A percentile compares a stretch with the other conserved stretches of the same genome.
Evolutionary conservation across 306 rosid species (phyloP).

Genomic region (Quercus dentata): DNA sequence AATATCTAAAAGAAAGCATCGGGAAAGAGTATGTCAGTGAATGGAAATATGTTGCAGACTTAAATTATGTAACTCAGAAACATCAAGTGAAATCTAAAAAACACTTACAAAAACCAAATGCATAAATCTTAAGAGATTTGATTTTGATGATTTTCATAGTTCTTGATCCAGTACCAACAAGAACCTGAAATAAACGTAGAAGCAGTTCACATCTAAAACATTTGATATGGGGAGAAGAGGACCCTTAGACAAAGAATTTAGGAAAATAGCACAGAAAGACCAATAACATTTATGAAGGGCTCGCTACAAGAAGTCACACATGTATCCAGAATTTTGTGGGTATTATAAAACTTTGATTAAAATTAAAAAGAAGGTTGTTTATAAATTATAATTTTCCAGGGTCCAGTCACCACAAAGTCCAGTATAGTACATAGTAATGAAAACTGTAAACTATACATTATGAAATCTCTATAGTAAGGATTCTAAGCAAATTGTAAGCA

Average conservation of each 20-base stretch:
- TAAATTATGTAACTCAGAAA: slow-evolving; percentile 1
- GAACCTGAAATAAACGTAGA: slow-evolving; percentile 54
- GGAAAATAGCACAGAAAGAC: background rate
- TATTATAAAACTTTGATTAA: background rate
- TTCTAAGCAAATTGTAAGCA: background rate
- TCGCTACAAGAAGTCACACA: background rate
- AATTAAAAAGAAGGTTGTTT: background rate
- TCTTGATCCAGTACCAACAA: slow-evolving; percentile 91
- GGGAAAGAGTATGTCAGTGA: slow-evolving; percentile 4
- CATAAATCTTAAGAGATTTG: slow-evolving; percentile 84
- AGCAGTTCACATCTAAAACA: background rate
- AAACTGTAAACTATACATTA: background rate
- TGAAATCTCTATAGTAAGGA: background rate
- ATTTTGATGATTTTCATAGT: slow-evolving; percentile 76
- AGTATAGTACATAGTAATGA: background rate
- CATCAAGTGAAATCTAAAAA: slow-evolving; percentile 17
- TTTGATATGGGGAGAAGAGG: background rate
- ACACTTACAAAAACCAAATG: slow-evolving; percentile 95
- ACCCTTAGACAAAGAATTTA: slow-evolving; percentile 1
- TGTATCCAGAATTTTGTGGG: background rate
- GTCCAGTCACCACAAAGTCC: background rate
- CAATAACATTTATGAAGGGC: background rate
- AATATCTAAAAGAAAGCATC: slow-evolving; percentile 50
- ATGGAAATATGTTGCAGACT: slow-evolving; percentile 8
- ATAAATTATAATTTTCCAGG: background rate